A percentile compares a stretch with the other conserved stretches of the same genome.
Conservation (phyloP, 805 yeast genomes). For the Kodamaea nitidulidarum region DNA sequence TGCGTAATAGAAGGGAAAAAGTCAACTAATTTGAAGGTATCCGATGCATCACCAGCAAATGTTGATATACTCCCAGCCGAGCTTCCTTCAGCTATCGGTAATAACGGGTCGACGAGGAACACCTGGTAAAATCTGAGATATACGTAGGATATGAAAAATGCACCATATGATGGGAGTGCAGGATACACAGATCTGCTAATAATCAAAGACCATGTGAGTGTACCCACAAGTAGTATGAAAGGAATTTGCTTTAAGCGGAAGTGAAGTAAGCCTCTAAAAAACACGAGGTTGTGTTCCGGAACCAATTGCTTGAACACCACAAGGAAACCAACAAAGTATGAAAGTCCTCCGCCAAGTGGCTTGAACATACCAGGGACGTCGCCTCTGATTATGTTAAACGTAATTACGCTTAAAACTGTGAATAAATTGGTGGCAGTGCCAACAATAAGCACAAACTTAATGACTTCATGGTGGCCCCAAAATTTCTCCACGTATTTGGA, state of each 20-base stretch:
- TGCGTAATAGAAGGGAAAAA: conserved; percentile 72
- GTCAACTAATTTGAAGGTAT: conserved; percentile 75
- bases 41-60: conserved; percentile 81
- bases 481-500: conserved; percentile 47
- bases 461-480: conserved; percentile 50
- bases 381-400: conserved; percentile 31
- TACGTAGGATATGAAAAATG: conserved; percentile 67
- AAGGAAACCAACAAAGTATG: conserved; percentile 50
- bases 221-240: conserved; percentile 35
- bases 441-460: conserved; percentile 48
- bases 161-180: conserved; percentile 49
- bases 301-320: conserved; percentile 56
- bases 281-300: conserved; percentile 52
- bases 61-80: conserved; percentile 22
- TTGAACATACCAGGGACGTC: conserved; percentile 35
- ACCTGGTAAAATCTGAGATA: conserved; percentile 77
- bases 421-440: conserved; percentile 54
- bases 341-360: conserved; percentile 52
- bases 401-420: conserved; percentile 42
- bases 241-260: conserved; percentile 64
- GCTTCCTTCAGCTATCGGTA: conserved; percentile 41
- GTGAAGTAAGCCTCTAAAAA: conserved; percentile 42
- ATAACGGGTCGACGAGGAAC: conserved; percentile 49
- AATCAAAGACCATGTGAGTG: conserved; percentile 33
- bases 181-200: conserved; percentile 42